Base-by-base conservation (phyloP, 176 grass and related monocot species). In the Cocos nucifera region DNA sequence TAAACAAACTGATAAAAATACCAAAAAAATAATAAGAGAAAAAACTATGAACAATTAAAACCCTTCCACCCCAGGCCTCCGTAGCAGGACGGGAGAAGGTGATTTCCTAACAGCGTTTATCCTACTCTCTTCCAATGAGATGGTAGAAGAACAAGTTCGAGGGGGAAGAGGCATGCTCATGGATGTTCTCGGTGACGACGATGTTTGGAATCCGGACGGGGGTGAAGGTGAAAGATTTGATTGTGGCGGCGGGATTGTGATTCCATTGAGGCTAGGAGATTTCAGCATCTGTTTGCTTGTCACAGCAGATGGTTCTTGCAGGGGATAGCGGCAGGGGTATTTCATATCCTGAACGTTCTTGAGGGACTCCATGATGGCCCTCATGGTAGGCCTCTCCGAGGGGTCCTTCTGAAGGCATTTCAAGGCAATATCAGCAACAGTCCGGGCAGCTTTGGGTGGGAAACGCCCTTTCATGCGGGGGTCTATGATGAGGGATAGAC, bases 401-500 rank as follows among this genome's bases (percentile, higher is more conserved):
- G 94, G 82, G 64, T 93, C 94, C 23, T 78, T 98, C 26, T 83
- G 53, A 53, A 98, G 75, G 63, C 88, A 98, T 69, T 86, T 98
- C 3, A 98, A 56, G 49, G 84, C 86, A 21, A 93, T 76, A 52
- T 98, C 79, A 1, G 88, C 88, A 21, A 98, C 84, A 22, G 75
- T 79, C 53, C 94, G 73, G 59, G 85, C 88, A 24, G 94, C 94
- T 73, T 92, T 93, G 0, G 84, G 81, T 49, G 94, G 79, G 44
- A 93, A 93, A 20, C 94, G 87, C 17, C 94, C 94, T 79, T 98
- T 93, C 51, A 98, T 88, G 54, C 80, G 77, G 19, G 94, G 69
- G 69, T 98, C 94, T 79, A 98, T 85, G 63, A 98, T 98, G 29
- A 98, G 74, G 50, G 94, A 98, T 52, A 98, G 76, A 24, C 94